These are phyloP conservation scores for Pyracantha coccinea DNA, from an alignment of 331 rosid genomes.

Conservation along the genomic window DNA sequence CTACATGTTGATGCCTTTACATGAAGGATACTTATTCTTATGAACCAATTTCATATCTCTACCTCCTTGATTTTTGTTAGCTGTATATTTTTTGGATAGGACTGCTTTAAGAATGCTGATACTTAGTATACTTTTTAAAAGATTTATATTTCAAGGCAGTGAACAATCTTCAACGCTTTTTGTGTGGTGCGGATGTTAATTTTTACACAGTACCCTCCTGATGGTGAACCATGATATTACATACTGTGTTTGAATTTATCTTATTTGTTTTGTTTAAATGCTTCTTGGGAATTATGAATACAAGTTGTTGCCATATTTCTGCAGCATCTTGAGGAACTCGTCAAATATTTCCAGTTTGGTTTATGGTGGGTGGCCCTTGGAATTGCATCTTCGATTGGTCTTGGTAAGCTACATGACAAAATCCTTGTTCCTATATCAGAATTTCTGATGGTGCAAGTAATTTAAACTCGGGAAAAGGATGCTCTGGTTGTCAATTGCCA, in stretches of 20 bases:
- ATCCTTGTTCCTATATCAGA: neutral
- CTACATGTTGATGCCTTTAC: neutral
- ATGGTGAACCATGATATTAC: neutral
- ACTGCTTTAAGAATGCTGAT: neutral
- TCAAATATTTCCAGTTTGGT: conserved; percentile 62
- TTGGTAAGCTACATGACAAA: conserved; percentile 48
- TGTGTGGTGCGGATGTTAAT: neutral
- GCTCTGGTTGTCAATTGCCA: neutral
- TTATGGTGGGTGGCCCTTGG: conserved; percentile 97
- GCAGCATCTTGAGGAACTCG: conserved; percentile 83
- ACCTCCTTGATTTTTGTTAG: neutral
- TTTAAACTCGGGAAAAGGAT: neutral
- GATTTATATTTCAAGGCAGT: neutral
- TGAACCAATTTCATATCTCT: neutral
- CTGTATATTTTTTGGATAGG: neutral
- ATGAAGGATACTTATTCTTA: neutral
- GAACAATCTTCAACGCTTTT: neutral
- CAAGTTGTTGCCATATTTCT: conserved; percentile 15
- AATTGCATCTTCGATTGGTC: conserved; percentile 96
- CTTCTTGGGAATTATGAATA: neutral
- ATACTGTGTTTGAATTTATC: neutral
- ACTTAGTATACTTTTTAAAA: neutral
- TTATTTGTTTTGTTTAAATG: neutral
- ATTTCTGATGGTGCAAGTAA: conserved; percentile 13
- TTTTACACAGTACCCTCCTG: neutral